These are phyloP conservation scores for Azolla pinnata DNA, from an alignment of 75 land plant genomes.

Conservation along the genomic window DNA sequence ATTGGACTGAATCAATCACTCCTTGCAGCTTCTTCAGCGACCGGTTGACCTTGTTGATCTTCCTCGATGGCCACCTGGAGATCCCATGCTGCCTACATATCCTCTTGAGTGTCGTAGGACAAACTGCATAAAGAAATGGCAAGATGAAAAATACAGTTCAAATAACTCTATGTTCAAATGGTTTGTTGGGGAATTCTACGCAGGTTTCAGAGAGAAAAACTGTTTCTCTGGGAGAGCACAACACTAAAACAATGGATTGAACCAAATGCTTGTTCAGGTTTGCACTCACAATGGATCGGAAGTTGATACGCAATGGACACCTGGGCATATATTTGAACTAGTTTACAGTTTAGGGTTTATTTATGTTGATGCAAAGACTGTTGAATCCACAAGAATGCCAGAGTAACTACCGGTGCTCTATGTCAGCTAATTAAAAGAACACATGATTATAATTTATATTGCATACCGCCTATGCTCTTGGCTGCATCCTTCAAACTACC, in stretches of 20 bases:
- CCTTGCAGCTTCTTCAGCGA: conserved; percentile 63
- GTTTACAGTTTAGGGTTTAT: too few relatives aligned
- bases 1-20: conserved; percentile 62
- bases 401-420: too few relatives aligned
- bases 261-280: too few relatives aligned
- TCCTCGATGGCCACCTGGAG: conserved; percentile 51
- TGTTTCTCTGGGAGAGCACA: too few relatives aligned
- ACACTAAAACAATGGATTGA: too few relatives aligned
- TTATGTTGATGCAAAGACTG: too few relatives aligned
- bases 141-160: neutral
- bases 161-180: neutral
- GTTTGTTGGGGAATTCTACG: neutral
- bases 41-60: conserved; percentile 41
- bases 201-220: too few relatives aligned
- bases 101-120: conserved; percentile 55
- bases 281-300: too few relatives aligned
- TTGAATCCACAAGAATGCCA: too few relatives aligned
- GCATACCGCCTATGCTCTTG: conserved; percentile 52
- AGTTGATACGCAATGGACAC: too few relatives aligned
- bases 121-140: conserved; percentile 41
- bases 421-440: neutral
- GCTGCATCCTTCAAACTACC: conserved; percentile 65
- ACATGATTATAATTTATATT: neutral
- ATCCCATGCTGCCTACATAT: conserved; percentile 55
- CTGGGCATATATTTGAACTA: too few relatives aligned